phyloP scores from a whole-genome alignment of 768 basidiomycete genomes.

The Trametes meyenii region DNA sequence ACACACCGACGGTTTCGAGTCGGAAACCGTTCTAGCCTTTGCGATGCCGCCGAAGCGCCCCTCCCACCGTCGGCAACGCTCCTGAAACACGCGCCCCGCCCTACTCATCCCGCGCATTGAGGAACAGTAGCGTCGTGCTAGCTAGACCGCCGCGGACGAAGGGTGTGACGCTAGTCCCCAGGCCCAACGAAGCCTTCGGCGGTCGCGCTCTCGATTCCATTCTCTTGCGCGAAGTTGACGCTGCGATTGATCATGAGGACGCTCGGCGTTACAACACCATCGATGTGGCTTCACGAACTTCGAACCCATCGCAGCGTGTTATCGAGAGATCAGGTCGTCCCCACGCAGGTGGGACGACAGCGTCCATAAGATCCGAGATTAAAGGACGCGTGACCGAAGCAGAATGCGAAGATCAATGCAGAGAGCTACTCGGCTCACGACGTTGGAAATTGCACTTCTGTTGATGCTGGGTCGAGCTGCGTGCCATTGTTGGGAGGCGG shows the following conservation, averaged over 20 bases:
- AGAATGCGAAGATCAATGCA: constrained; percentile 15
- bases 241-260: constrained; percentile 9
- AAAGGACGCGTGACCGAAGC: constrained; percentile 18
- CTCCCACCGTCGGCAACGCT: constrained; percentile 14
- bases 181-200: background rate
- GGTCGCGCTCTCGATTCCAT: constrained; percentile 3
- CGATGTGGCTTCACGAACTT: constrained; percentile 16
- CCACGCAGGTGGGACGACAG: constrained; percentile 18
- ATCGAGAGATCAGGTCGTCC: constrained; percentile 16
- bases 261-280: constrained; percentile 5
- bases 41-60: constrained; percentile 7
- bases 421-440: constrained; percentile 8
- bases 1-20: constrained; percentile 12
- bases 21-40: constrained; percentile 13
- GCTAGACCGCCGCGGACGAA: background rate
- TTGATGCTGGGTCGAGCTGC: background rate
- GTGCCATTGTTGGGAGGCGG: background rate
- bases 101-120: background rate
- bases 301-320: constrained; percentile 2
- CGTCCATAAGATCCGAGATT: constrained; percentile 24
- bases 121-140: background rate
- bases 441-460: background rate
- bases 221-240: constrained; percentile 1
- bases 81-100: constrained; percentile 12
- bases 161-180: background rate